These are phyloP conservation scores for Tulasnella sp. DNA, from an alignment of 768 basidiomycete genomes.

Conservation along the genomic window DNA sequence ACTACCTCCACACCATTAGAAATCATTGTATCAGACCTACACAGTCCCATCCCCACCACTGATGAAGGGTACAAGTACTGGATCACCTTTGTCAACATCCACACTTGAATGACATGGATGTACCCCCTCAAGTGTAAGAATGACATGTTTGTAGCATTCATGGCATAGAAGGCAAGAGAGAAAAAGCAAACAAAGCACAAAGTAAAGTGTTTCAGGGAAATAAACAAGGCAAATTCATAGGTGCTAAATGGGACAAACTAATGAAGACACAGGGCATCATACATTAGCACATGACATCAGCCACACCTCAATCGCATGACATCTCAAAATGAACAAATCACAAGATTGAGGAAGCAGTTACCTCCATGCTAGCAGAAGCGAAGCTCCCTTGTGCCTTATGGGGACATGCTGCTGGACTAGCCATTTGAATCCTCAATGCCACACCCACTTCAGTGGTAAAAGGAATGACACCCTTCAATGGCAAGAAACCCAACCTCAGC, in stretches of 20 bases:
- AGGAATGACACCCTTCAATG: neutral
- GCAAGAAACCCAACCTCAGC: conserved; percentile 8
- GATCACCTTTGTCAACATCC: conserved; percentile 14
- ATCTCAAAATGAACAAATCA: conserved; percentile 14
- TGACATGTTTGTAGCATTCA: conserved; percentile 11
- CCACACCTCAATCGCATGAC: conserved; percentile 20
- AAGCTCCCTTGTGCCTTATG: conserved; percentile 15
- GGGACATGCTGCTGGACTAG: conserved; percentile 1
- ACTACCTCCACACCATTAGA: neutral
- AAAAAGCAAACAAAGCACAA: conserved; percentile 4
- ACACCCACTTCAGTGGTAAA: neutral
- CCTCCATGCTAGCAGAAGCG: neutral
- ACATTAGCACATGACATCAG: conserved; percentile 5
- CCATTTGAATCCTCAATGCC: neutral
- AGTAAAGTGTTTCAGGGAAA: conserved; percentile 11
- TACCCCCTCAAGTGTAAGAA: conserved; percentile 7
- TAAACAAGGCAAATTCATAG: conserved; percentile 18
- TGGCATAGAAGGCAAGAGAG: neutral
- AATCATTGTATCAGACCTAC: conserved; percentile 11
- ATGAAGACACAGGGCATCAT: conserved; percentile 9
- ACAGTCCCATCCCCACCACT: conserved; percentile 3
- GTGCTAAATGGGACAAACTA: conserved; percentile 1
- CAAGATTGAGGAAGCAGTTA: neutral
- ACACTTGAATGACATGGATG: neutral
- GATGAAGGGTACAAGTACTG: conserved; percentile 13